Conservation (phyloP, 164 flowering plant genomes). For the Vitis vinifera region ASM3070453v1 NC_081823.1:7785501-7786000, state of each 20-base stretch:
- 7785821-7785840: no score
- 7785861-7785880: neutral
- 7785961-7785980: no score
- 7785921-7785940: conserved; percentile 16
- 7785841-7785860: neutral
- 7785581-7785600: conserved; percentile 81
- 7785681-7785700: conserved; percentile 1
- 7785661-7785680: neutral
- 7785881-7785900: conserved; percentile 1
- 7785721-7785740: no score
- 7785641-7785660: neutral
- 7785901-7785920: conserved; percentile 20
- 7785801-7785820: neutral
- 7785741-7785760: neutral
- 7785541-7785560: neutral
- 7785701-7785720: neutral
- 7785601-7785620: conserved; percentile 34
- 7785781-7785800: conserved; percentile 4
- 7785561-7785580: conserved; percentile 40
- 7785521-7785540: no score
- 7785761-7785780: neutral
- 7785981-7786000: no score
- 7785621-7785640: conserved; percentile 22
- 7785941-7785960: no score
- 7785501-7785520: no score